Conservation (phyloP, 139 green algal species). For the Cymbomonas tetramitiformis region DNA sequence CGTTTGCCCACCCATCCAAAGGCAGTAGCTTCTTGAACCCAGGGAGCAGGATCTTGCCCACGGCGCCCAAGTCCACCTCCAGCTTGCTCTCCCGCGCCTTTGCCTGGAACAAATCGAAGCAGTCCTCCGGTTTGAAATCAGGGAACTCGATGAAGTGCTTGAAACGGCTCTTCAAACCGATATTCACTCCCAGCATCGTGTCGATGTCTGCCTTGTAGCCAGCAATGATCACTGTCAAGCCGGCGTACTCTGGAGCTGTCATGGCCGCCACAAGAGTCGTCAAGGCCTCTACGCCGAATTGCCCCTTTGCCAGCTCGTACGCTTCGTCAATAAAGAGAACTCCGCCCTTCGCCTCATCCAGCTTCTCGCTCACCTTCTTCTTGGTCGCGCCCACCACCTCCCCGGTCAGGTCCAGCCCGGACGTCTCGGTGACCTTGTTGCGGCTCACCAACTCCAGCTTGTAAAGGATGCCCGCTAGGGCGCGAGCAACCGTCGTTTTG, state of each 20-base stretch:
- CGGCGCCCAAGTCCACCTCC: neutral
- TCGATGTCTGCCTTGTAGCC: neutral
- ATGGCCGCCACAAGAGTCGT: too few relatives aligned
- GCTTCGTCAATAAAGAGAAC: neutral
- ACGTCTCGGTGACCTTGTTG: neutral
- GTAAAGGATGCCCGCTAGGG: neutral
- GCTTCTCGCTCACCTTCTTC: neutral
- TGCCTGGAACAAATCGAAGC: neutral
- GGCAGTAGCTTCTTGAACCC: neutral
- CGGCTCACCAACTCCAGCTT: neutral
- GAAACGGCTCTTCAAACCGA: neutral
- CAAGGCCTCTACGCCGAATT: too few relatives aligned
- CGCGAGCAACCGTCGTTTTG: neutral
- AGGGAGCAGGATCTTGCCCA: neutral
- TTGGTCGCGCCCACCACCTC: neutral
- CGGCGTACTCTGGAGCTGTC: too few relatives aligned
- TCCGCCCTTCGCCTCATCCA: too few relatives aligned
- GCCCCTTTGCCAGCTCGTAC: neutral
- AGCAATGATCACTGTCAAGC: constrained; percentile 1
- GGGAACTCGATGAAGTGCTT: neutral
- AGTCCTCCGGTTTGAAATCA: neutral
- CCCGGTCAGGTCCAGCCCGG: neutral
- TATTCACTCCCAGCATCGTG: neutral
- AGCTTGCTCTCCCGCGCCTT: too few relatives aligned
- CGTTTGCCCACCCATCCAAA: neutral